phyloP scores from a whole-genome alignment of 257 asterid genomes.

The Nicotiana noctiflora region DNA sequence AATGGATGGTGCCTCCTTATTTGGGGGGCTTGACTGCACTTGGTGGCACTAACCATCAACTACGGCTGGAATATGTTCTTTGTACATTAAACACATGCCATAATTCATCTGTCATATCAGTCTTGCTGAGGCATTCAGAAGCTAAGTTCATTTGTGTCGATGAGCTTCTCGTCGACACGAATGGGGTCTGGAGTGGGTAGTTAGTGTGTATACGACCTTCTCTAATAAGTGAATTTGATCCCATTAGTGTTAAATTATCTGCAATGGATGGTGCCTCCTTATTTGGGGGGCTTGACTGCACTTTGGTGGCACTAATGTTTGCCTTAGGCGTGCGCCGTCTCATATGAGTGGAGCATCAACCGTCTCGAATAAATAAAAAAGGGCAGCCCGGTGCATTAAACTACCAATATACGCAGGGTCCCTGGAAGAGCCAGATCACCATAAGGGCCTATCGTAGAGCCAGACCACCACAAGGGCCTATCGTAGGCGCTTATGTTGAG shows the following conservation, averaged over 20 bases:
- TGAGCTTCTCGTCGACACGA: background rate
- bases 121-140: slow-evolving; percentile 26
- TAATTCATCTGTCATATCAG: slow-evolving; percentile 22
- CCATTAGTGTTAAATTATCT: slow-evolving; percentile 29
- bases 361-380: slow-evolving; percentile 13
- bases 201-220: background rate
- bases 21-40: slow-evolving; percentile 34
- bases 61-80: slow-evolving; percentile 32
- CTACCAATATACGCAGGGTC: no score
- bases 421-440: no score
- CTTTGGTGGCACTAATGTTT: slow-evolving; percentile 32
- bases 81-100: slow-evolving; percentile 28
- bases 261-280: slow-evolving; percentile 32
- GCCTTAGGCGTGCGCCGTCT: slow-evolving; percentile 22
- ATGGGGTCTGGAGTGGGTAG: no score
- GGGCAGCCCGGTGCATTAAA: no score
- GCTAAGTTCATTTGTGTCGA: slow-evolving; percentile 32
- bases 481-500: no score
- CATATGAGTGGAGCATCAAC: slow-evolving; percentile 37
- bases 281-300: slow-evolving; percentile 34
- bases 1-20: no score
- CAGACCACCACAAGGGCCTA: no score
- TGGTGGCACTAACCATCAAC: slow-evolving; percentile 34
- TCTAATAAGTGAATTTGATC: slow-evolving; percentile 21
- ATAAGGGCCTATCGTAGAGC: no score